phyloP scores from a whole-genome alignment of 768 basidiomycete species.

The Melanogaster broomeanus region DNA sequence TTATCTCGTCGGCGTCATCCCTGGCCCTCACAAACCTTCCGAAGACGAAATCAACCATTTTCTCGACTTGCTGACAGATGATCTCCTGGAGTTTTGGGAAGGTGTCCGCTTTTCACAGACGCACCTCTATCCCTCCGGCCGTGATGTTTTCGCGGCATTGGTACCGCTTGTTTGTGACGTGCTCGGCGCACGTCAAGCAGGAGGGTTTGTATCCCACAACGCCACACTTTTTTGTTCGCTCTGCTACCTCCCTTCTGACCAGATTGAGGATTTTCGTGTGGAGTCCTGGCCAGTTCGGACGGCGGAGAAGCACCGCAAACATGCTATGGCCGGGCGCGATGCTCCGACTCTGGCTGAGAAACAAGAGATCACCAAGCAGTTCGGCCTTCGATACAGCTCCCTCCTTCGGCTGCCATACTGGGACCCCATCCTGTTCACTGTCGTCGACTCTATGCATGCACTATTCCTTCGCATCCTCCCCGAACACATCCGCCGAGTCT shows the following conservation, averaged over 20 bases:
- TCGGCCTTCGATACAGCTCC: constrained; percentile 29
- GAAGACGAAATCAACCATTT: constrained; percentile 32
- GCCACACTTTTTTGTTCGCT: constrained; percentile 13
- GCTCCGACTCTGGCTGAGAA: not conserved
- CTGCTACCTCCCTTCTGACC: constrained; percentile 7
- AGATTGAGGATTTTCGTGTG: not conserved
- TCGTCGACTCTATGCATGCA: constrained; percentile 39
- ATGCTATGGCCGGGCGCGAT: not conserved
- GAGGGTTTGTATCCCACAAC: constrained; percentile 12
- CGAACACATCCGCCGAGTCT: not conserved
- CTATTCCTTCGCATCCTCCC: constrained; percentile 20
- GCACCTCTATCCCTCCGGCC: constrained; percentile 12
- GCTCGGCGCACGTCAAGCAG: not conserved
- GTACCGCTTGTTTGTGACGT: not conserved
- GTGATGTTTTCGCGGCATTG: not conserved
- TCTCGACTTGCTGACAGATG: constrained; percentile 28
- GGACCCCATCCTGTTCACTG: constrained; percentile 24
- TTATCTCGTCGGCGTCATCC: constrained; percentile 42
- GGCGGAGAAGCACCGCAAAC: not conserved
- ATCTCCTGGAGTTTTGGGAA: constrained; percentile 32
- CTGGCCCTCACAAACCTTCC: constrained; percentile 33
- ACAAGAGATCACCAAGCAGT: not conserved
- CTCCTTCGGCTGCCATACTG: constrained; percentile 36
- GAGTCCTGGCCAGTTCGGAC: constrained; percentile 7
- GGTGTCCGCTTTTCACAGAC: constrained; percentile 28